phyloP scores from a whole-genome alignment of 2,329 filamentous ascomycete species.

The Anthostomella pinea region DNA sequence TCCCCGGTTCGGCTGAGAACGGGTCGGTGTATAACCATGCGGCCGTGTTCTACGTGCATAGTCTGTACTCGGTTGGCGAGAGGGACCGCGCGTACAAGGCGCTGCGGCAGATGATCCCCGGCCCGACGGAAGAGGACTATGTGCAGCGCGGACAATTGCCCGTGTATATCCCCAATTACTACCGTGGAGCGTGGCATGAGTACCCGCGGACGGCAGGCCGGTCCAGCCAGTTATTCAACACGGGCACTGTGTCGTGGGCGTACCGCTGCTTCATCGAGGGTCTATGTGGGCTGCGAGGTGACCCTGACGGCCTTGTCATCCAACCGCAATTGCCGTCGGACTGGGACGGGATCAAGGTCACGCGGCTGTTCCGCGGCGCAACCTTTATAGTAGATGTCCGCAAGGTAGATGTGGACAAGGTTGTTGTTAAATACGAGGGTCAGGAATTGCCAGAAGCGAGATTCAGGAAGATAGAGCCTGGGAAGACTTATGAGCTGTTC shows the following conservation, averaged over 20 bases:
- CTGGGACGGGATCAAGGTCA: slow-evolving; percentile 48
- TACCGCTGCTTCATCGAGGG: slow-evolving; percentile 56
- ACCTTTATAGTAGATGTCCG: slow-evolving; percentile 45
- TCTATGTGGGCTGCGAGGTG: slow-evolving; percentile 51
- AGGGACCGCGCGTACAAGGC: slow-evolving; percentile 49
- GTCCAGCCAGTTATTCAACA: slow-evolving; percentile 57
- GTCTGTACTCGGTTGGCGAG: slow-evolving; percentile 49
- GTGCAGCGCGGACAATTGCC: slow-evolving; percentile 53
- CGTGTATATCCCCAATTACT: slow-evolving; percentile 58
- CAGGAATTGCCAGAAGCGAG: slow-evolving; percentile 37
- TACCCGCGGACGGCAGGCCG: slow-evolving; percentile 52
- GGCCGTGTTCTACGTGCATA: slow-evolving; percentile 52
- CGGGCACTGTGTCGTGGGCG: slow-evolving; percentile 55
- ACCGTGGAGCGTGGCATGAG: slow-evolving; percentile 48
- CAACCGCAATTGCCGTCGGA: slow-evolving; percentile 48
- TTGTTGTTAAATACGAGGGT: slow-evolving; percentile 39
- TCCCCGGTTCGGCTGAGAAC: slow-evolving; percentile 56
- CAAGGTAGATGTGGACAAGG: slow-evolving; percentile 36
- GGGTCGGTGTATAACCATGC: slow-evolving; percentile 58
- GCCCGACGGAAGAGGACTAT: slow-evolving; percentile 49
- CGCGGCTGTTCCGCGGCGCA: slow-evolving; percentile 49
- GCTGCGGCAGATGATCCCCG: slow-evolving; percentile 53
- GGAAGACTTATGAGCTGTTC: slow-evolving; percentile 43
- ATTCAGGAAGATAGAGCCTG: slow-evolving; percentile 41
- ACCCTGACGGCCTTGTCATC: slow-evolving; percentile 43